A percentile compares a stretch with the other conserved stretches of the same genome.
Conservation (phyloP, 306 rosid species). For the Dryas octopetala region DNA sequence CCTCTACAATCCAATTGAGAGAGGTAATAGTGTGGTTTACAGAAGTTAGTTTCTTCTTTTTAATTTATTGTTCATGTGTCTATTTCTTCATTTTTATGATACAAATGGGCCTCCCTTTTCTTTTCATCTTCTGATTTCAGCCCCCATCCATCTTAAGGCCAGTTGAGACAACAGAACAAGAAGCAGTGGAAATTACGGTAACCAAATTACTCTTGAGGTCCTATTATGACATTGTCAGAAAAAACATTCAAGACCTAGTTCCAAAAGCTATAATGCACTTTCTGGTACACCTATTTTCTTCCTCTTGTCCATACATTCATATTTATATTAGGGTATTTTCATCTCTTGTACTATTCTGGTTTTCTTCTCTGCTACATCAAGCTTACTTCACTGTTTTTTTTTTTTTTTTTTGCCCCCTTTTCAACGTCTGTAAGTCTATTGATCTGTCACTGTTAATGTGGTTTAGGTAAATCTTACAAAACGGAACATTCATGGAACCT, state of each 20-base stretch:
- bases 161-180: conserved; percentile 37
- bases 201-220: conserved; percentile 42
- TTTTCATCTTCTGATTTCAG: conserved; percentile 25
- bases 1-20: conserved; percentile 39
- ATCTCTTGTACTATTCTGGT: background rate
- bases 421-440: background rate
- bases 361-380: background rate
- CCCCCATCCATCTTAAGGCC: conserved; percentile 47
- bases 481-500: conserved; percentile 28
- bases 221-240: conserved; percentile 49
- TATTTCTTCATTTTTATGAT: background rate
- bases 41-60: conserved; percentile 2
- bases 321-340: background rate
- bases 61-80: conserved; percentile 10
- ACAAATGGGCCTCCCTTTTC: background rate
- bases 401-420: background rate
- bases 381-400: background rate
- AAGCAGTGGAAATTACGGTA: conserved; percentile 30
- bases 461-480: conserved; percentile 42
- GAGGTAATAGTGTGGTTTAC: conserved; percentile 33
- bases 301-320: background rate
- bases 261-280: conserved; percentile 55
- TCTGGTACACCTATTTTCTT: conserved; percentile 28
- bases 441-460: conserved; percentile 14
- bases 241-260: conserved; percentile 42